Evolutionary conservation across 2,329 filamentous ascomycete species (phyloP).

Genomic region (Fusarium sp.): DNA sequence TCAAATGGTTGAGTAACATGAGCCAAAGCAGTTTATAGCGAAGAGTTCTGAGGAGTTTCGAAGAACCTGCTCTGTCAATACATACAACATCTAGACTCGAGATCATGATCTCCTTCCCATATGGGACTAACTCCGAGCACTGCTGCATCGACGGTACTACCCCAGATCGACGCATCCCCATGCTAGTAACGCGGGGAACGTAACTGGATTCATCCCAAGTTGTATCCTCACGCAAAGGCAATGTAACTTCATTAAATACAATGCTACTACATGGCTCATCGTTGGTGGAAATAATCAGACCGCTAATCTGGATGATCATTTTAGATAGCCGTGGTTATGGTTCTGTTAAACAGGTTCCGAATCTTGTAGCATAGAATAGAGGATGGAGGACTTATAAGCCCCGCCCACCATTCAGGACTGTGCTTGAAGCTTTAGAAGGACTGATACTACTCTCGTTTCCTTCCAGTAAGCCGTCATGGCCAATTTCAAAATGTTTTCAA

Average conservation of each 20-base stretch:
- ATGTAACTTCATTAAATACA: neutral
- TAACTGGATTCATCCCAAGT: neutral
- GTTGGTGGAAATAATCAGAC: constrained; percentile 30
- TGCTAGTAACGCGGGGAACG: constrained; percentile 15
- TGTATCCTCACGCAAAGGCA: neutral
- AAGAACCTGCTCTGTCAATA: neutral
- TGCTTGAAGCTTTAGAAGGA: neutral
- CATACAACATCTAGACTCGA: neutral
- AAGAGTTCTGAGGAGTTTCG: neutral
- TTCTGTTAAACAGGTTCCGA: neutral
- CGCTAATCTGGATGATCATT: neutral
- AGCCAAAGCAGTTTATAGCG: neutral
- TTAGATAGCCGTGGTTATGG: neutral
- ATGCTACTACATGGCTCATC: constrained; percentile 1
- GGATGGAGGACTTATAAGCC: constrained; percentile 3
- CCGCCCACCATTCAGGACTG: neutral
- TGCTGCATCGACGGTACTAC: constrained; percentile 5
- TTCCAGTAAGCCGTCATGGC: neutral
- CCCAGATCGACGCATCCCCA: constrained; percentile 21
- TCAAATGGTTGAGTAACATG: neutral
- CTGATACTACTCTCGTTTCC: too few relatives aligned
- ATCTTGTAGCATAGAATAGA: neutral
- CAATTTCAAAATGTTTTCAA: neutral
- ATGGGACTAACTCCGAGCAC: constrained; percentile 3
- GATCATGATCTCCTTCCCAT: constrained; percentile 9